These are phyloP conservation scores for Acacia crassicarpa DNA, from an alignment of 306 rosid species.

Conservation along the genomic window DNA sequence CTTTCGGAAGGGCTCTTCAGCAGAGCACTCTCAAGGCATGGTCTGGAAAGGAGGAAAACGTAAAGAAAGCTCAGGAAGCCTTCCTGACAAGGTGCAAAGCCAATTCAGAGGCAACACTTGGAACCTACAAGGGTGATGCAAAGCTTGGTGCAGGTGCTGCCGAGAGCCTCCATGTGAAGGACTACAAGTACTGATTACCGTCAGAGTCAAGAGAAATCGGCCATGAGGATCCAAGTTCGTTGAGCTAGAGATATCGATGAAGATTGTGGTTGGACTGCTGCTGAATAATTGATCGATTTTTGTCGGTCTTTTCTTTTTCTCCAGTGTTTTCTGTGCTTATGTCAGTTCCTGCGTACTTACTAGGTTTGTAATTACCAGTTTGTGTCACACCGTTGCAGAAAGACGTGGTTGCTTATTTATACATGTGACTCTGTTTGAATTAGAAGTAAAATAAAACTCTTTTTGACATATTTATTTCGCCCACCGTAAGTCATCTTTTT, in stretches of 20 bases:
- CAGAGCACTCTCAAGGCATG: slow-evolving; percentile 21
- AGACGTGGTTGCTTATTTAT: neutral
- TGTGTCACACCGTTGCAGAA: neutral
- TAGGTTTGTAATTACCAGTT: neutral
- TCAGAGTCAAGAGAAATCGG: neutral
- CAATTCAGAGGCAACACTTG: slow-evolving; percentile 19
- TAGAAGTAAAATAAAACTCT: no score
- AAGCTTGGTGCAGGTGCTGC: slow-evolving; percentile 11
- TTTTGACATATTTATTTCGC: no score
- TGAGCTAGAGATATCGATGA: neutral
- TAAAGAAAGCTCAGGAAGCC: slow-evolving; percentile 15
- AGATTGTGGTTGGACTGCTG: neutral
- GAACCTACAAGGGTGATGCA: slow-evolving; percentile 26
- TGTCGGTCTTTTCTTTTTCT: neutral
- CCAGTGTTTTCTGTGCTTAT: neutral
- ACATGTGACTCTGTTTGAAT: neutral
- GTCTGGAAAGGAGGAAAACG: slow-evolving; percentile 21
- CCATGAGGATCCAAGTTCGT: neutral
- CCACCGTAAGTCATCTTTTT: no score
- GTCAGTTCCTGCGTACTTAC: neutral
- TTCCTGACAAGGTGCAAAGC: slow-evolving; percentile 20
- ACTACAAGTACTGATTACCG: slow-evolving; percentile 11
- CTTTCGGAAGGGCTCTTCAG: slow-evolving; percentile 27
- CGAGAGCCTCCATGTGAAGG: slow-evolving; percentile 23
- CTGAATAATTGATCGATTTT: neutral